Evolutionary conservation across 1,139 yeast species (phyloP).

Genomic region (Zygoascus hellenicus): DNA sequence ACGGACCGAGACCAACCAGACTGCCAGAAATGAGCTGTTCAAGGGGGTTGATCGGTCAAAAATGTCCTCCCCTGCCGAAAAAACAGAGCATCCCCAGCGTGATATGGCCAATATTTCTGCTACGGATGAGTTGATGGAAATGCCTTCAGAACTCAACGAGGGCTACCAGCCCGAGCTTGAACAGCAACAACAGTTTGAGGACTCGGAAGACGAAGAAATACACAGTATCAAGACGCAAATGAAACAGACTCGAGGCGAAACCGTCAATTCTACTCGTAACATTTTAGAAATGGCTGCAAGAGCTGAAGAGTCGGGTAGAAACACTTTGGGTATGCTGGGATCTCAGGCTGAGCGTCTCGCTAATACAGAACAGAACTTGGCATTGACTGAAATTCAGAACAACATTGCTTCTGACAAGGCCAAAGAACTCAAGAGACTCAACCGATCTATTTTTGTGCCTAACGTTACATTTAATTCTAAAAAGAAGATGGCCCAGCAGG

Average conservation of each 20-base stretch:
- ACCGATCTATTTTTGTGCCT: slow-evolving; percentile 78
- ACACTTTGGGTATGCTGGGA: slow-evolving; percentile 87
- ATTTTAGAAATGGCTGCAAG: slow-evolving; percentile 84
- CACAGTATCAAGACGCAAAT: slow-evolving; percentile 83
- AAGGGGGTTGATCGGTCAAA: slow-evolving; percentile 20
- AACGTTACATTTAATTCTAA: slow-evolving; percentile 76
- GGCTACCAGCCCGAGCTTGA: slow-evolving; percentile 34
- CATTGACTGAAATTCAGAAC: slow-evolving; percentile 76
- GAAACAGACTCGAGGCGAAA: slow-evolving; percentile 79
- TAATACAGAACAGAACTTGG: slow-evolving; percentile 70
- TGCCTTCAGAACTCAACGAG: slow-evolving; percentile 16
- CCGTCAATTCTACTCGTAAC: slow-evolving; percentile 79
- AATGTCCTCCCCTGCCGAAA: slow-evolving; percentile 11
- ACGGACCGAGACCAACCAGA: slow-evolving; percentile 20
- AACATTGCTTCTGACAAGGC: slow-evolving; percentile 81
- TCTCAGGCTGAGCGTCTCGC: slow-evolving; percentile 83
- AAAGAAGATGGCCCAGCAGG: slow-evolving; percentile 68
- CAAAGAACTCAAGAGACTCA: slow-evolving; percentile 68
- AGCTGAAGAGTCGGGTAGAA: slow-evolving; percentile 86
- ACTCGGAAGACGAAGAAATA: slow-evolving; percentile 72
- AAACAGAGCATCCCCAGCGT: slow-evolving; percentile 9
- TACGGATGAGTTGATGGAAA: slow-evolving; percentile 17
- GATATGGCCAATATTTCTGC: slow-evolving; percentile 7
- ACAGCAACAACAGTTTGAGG: slow-evolving; percentile 43
- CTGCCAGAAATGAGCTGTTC: slow-evolving; percentile 28